These are phyloP conservation scores for Tolypocladium sp. DNA, from an alignment of 2,329 filamentous ascomycete genomes.

Conservation along the genomic window DNA sequence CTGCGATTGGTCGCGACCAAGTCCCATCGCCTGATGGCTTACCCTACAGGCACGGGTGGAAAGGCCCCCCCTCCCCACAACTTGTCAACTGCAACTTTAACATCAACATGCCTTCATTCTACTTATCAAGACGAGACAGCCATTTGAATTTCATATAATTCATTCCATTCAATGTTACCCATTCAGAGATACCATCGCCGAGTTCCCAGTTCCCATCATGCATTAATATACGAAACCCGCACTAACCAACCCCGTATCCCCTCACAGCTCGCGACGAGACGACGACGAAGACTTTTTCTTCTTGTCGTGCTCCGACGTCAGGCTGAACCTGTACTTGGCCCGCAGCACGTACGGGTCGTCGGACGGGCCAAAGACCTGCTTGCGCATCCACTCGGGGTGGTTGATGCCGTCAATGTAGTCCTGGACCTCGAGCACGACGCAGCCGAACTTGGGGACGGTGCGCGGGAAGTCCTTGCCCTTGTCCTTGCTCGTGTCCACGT, in stretches of 20 bases:
- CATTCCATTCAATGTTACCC: neutral
- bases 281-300: neutral
- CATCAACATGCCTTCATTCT: neutral
- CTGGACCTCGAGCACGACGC: slow-evolving; percentile 83
- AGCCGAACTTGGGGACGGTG: slow-evolving; percentile 67
- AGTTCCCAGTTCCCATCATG: neutral
- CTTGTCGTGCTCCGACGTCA: slow-evolving; percentile 17
- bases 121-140: neutral
- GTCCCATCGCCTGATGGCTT: neutral
- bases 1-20: neutral
- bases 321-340: slow-evolving; percentile 51
- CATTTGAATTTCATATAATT: neutral
- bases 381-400: slow-evolving; percentile 77
- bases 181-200: too few relatives aligned
- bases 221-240: neutral
- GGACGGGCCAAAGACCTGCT: slow-evolving; percentile 51
- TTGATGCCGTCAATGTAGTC: slow-evolving; percentile 94
- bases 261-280: neutral
- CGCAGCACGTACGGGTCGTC: slow-evolving; percentile 53
- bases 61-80: neutral
- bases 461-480: slow-evolving; percentile 42
- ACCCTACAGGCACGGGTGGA: neutral
- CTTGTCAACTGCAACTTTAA: neutral
- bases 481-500: slow-evolving; percentile 11
- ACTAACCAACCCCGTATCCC: neutral